These are phyloP conservation scores for Celoporthe dispersa DNA, from an alignment of 2,329 filamentous ascomycete genomes.

Conservation along the genomic window DNA sequence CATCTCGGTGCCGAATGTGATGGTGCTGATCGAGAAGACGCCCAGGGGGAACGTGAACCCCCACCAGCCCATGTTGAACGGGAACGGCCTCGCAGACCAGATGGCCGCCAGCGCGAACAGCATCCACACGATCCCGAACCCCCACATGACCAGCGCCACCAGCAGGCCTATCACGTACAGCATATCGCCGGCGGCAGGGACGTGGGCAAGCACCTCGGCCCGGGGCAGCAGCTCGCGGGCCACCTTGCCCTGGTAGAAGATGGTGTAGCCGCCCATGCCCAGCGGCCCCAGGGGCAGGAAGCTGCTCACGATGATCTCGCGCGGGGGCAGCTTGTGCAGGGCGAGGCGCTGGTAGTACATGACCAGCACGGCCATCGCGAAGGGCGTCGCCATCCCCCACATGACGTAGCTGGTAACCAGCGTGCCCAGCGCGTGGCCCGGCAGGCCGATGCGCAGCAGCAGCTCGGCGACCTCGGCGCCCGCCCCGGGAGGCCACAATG, in stretches of 20 bases:
- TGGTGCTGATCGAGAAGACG: constrained; percentile 46
- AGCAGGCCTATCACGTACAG: constrained; percentile 58
- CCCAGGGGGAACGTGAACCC: constrained; percentile 46
- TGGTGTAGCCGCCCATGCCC: constrained; percentile 54
- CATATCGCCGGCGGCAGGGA: constrained; percentile 52
- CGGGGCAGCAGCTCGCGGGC: constrained; percentile 65
- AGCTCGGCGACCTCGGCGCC: constrained; percentile 4
- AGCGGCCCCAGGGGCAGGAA: constrained; percentile 48
- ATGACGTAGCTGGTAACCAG: constrained; percentile 14
- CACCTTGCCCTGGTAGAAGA: constrained; percentile 62
- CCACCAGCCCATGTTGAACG: constrained; percentile 47
- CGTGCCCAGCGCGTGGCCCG: constrained; percentile 10
- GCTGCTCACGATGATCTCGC: constrained; percentile 57
- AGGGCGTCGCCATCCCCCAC: constrained; percentile 17
- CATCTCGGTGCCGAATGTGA: constrained; percentile 46
- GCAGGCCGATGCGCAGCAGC: background rate
- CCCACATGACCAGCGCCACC: constrained; percentile 41
- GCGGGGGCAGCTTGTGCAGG: constrained; percentile 14
- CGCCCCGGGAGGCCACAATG: constrained; percentile 53
- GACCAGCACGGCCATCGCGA: constrained; percentile 11
- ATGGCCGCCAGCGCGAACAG: constrained; percentile 39
- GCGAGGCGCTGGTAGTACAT: constrained; percentile 18
- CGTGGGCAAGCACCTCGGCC: constrained; percentile 65
- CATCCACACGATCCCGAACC: constrained; percentile 41
- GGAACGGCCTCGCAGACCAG: constrained; percentile 40